Conservation (phyloP, 2,329 filamentous ascomycete genomes). For the Arthrobotrys iridis region DNA sequence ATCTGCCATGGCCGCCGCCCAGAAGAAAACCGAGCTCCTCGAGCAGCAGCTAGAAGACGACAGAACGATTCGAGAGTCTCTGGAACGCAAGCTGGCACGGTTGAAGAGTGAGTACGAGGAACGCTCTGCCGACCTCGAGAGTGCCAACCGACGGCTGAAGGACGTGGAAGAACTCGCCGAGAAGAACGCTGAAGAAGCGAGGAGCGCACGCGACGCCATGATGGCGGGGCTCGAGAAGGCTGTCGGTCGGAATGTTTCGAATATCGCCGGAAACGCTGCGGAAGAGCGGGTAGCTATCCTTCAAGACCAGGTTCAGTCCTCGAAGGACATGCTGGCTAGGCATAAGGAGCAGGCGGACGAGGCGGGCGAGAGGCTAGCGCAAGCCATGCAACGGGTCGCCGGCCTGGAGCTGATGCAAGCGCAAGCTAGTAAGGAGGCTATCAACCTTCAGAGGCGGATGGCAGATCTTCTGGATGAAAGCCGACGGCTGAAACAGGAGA, state of each 20-base stretch:
- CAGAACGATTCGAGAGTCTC: conserved; percentile 75
- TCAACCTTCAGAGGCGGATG: conserved; percentile 87
- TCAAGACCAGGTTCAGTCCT: conserved; percentile 79
- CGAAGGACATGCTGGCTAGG: conserved; percentile 82
- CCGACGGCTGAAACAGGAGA: conserved; percentile 81
- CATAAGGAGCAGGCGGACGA: conserved; percentile 88
- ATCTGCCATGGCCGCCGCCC: conserved; percentile 79
- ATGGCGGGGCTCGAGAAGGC: conserved; percentile 83
- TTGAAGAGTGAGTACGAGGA: conserved; percentile 86
- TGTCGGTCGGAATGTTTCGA: conserved; percentile 62
- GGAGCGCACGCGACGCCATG: conserved; percentile 83
- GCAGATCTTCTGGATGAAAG: conserved; percentile 84
- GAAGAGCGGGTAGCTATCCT: conserved; percentile 77
- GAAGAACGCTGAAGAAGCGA: conserved; percentile 85
- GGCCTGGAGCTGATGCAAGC: conserved; percentile 97
- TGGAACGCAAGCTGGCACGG: conserved; percentile 79
- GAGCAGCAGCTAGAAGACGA: conserved; percentile 88
- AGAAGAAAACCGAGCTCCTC: conserved; percentile 77
- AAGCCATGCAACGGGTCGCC: conserved; percentile 94
- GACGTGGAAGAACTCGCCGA: conserved; percentile 90
- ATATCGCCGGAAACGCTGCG: conserved; percentile 65
- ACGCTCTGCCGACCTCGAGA: conserved; percentile 78
- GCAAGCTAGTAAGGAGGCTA: conserved; percentile 90
- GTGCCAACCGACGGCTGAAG: conserved; percentile 75
- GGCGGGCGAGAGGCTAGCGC: conserved; percentile 86